Evolutionary conservation across 306 rosid genomes (phyloP).

Genomic region (Castanea crenata): DNA sequence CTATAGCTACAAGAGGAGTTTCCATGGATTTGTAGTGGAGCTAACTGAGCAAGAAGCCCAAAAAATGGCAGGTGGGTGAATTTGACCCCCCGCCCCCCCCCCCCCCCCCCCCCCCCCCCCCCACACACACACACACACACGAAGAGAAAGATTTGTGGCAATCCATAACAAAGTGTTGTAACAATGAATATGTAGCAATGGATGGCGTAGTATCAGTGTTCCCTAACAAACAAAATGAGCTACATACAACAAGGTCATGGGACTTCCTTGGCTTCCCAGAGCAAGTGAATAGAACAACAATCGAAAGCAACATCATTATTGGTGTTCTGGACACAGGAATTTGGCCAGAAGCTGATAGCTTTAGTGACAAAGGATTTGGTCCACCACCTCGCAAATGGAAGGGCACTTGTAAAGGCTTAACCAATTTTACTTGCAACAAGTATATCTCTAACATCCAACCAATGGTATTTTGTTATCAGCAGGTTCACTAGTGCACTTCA

Average conservation of each 20-base stretch:
- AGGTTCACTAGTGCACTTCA: no score
- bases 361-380: slow-evolving; percentile 39
- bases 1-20: slow-evolving; percentile 36
- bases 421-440: slow-evolving; percentile 50
- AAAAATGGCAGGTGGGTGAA: slow-evolving; percentile 27
- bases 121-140: no score
- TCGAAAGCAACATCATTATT: slow-evolving; percentile 32
- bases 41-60: slow-evolving; percentile 36
- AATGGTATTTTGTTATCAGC: no score
- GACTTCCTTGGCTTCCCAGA: slow-evolving; percentile 35
- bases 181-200: slow-evolving; percentile 20
- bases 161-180: neutral
- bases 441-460: neutral
- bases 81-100: no score
- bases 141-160: neutral
- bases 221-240: neutral
- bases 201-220: slow-evolving; percentile 38
- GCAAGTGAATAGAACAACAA: neutral
- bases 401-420: slow-evolving; percentile 26
- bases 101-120: no score
- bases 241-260: slow-evolving; percentile 49
- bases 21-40: slow-evolving; percentile 39
- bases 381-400: slow-evolving; percentile 51
- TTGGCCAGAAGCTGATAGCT: slow-evolving; percentile 48
- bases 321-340: slow-evolving; percentile 42